Evolutionary conservation across 352 stramenopile genomes (phyloP).

Genomic region (Pythium rhizo-oryzae): DNA sequence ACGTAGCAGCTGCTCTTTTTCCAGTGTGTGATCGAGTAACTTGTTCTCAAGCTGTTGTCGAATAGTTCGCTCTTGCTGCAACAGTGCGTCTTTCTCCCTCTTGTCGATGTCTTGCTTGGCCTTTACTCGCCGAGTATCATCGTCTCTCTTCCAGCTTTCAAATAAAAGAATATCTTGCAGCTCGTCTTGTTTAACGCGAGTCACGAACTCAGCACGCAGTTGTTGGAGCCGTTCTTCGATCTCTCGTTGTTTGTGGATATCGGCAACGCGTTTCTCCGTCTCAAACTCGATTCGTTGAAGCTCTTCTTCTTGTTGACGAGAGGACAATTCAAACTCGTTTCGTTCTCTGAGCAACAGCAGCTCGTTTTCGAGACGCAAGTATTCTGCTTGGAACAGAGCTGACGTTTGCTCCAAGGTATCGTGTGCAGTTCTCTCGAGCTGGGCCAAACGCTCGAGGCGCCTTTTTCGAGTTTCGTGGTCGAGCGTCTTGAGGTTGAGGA

Average conservation of each 20-base stretch:
- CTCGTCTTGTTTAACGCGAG: conserved; percentile 70
- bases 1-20: conserved; percentile 29
- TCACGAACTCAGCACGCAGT: conserved; percentile 75
- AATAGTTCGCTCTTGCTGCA: conserved; percentile 56
- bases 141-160: conserved; percentile 73
- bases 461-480: conserved; percentile 69
- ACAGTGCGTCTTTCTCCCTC: conserved; percentile 45
- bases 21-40: conserved; percentile 29
- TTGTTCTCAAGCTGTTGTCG: conserved; percentile 41
- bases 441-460: conserved; percentile 58
- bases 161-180: conserved; percentile 70
- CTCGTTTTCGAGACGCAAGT: conserved; percentile 52
- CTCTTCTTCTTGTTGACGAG: conserved; percentile 78
- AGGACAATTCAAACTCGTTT: conserved; percentile 66
- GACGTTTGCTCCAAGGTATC: conserved; percentile 68
- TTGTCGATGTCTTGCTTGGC: conserved; percentile 37
- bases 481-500: conserved; percentile 71
- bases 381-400: conserved; percentile 65
- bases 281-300: conserved; percentile 75
- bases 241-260: conserved; percentile 62
- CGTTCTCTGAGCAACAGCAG: conserved; percentile 62
- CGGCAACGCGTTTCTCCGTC: conserved; percentile 57
- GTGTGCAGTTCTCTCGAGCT: conserved; percentile 61
- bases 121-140: conserved; percentile 47
- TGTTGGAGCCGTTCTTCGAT: conserved; percentile 68